These are phyloP conservation scores for Centrapalus pauciflorus DNA, from an alignment of 129 eudicot species.

Conservation along the genomic window DNA sequence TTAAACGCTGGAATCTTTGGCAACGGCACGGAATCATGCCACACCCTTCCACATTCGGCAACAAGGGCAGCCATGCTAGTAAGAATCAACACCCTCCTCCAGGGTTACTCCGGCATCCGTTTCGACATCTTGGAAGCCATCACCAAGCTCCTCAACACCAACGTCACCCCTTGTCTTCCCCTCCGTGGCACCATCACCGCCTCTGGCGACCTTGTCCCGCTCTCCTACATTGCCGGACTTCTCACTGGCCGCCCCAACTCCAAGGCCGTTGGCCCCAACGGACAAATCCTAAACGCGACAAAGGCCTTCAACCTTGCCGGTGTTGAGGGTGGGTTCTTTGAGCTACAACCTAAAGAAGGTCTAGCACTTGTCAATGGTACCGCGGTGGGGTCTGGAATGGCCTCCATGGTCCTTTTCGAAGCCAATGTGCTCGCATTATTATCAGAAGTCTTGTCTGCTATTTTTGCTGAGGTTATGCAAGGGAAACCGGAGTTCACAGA, in stretches of 20 bases:
- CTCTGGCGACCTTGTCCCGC: conserved; percentile 82
- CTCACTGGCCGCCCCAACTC: conserved; percentile 83
- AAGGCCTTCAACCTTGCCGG: conserved; percentile 73
- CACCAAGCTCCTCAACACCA: conserved; percentile 66
- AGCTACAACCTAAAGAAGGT: conserved; percentile 87
- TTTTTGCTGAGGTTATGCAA: conserved; percentile 92
- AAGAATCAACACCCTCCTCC: conserved; percentile 82
- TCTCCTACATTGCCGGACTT: conserved; percentile 85
- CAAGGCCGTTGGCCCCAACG: conserved; percentile 67
- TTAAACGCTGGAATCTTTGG: conserved; percentile 86
- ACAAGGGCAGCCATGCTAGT: conserved; percentile 91
- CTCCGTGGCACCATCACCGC: conserved; percentile 89
- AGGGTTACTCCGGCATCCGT: conserved; percentile 85
- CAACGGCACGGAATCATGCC: conserved; percentile 54
- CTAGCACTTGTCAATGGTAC: conserved; percentile 84
- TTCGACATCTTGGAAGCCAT: conserved; percentile 82
- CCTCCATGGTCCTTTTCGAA: conserved; percentile 75
- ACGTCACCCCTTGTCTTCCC: conserved; percentile 72
- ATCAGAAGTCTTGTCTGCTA: conserved; percentile 69
- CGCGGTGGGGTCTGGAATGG: conserved; percentile 88
- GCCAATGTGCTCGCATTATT: conserved; percentile 58
- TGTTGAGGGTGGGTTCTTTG: conserved; percentile 52
- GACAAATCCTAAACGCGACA: conserved; percentile 44
- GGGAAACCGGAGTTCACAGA: conserved; percentile 89
- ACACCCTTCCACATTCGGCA: conserved; percentile 67